Evolutionary conservation across 164 flowering plant genomes (phyloP), one percentile per base, ranked within the genome.

Genomic region (Macadamia integrifolia): DNA sequence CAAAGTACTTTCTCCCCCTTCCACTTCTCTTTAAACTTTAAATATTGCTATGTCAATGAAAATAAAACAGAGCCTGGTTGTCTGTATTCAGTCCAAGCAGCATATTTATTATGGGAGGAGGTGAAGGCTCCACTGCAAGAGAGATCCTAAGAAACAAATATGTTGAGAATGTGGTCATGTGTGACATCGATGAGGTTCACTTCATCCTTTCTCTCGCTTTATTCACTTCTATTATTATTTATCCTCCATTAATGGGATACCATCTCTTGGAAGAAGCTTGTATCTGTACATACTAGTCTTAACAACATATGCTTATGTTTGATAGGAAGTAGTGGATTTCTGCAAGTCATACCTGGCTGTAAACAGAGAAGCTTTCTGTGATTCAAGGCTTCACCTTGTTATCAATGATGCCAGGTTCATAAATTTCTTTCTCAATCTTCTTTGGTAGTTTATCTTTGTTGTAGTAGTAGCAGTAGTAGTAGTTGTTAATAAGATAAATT

Each of bases 71-170:
- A 62, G 28, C n/a, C 53, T 56, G 1, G 13, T 23, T 50, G 9
- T 9, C 29, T 28, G 9, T 67, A 49, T 72, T 48, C 74, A 92
- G 97, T 66, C 91, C 97, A 49, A 86, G 72, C 76, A 80, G 73
- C 18, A 64, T 88, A 10, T 92, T 92, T 56, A 87, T 92, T 9
- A 92, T 92, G 97, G 97, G 97, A 31, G 97, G 97, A 32, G 96
- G 97, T 65, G 97, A 92, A 82, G 97, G 97, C 23, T 90, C 97
- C 32, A 85, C 97, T 53, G 96, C 96, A 53, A 89, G 96, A 75
- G 97, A 92, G 76, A 75, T 87, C 17, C 86, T 92, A 9, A 85
- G 89, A 61, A 94, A 92, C 73, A 80, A 70, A 50, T 73, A 85
- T 48, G 81, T 87, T 18, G 87, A 88, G 65, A 84, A 81, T 55